A percentile compares a stretch with the other conserved stretches of the same genome.
These are phyloP conservation scores for Lactarius hengduanensis DNA, from an alignment of 768 basidiomycete species.

Conservation along the genomic window DNA sequence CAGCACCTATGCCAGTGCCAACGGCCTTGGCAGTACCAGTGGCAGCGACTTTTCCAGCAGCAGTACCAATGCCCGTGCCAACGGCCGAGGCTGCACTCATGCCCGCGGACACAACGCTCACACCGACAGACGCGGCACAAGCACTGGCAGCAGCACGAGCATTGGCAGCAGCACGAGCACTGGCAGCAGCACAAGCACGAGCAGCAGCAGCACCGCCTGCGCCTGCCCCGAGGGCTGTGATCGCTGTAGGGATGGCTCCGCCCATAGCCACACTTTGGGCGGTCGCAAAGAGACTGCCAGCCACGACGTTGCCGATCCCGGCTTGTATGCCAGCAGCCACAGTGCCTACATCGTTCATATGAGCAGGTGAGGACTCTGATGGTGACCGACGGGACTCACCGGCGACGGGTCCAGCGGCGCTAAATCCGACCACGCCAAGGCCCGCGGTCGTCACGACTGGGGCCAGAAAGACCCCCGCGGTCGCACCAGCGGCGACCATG, in stretches of 20 bases:
- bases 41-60: no score
- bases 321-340: conserved; percentile 10
- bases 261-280: conserved; percentile 16
- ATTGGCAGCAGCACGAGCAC: no score
- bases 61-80: no score
- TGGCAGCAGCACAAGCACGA: no score
- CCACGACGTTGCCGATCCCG: conserved; percentile 4
- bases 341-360: neutral
- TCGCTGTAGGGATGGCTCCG: neutral
- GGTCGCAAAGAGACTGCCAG: neutral
- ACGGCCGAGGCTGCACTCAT: no score
- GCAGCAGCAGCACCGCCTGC: no score
- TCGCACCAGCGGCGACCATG: neutral
- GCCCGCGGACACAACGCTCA: no score
- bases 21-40: no score
- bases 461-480: neutral
- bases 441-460: neutral
- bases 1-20: no score
- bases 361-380: no score
- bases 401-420: conserved; percentile 15
- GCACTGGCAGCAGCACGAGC: no score
- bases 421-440: conserved; percentile 8
- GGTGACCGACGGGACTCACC: neutral
- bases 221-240: neutral
- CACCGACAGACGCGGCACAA: no score